Base-by-base conservation (phyloP, 2,329 filamentous ascomycete genomes). In the Claviceps monticola region DNA sequence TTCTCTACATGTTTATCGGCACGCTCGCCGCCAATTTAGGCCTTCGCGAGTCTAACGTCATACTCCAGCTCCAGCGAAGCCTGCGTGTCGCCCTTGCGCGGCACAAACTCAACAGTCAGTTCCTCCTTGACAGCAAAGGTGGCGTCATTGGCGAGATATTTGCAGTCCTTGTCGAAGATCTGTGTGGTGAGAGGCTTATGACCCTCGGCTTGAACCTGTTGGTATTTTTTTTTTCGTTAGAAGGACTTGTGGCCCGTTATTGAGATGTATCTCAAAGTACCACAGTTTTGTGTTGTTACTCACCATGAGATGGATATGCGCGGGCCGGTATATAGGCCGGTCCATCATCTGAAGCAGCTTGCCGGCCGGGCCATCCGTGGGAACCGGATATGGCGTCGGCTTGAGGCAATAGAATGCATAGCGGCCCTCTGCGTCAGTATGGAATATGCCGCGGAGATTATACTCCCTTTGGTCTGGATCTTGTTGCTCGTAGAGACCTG, bases 371-470 rank as follows among this genome's bases (percentile, higher is more conserved):
- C 79, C 79, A 53, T 77, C 73, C 4, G 64, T 62, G 7, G 73
- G 71, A 7, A 73, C 65, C 0, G 74, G 73, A 58, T 79, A 79
- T 4, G 74, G 71, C 7, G 79, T 80, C 13, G 82, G 81, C 7
- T 77, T 71, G 49, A 84, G 61, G 56, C 77, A 80, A 62, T 82
- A 80, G 53, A 82, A 71, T 2, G 70, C 72, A 63, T 86, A 89
- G 16, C 71, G 69, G 1, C 86, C 85, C 19, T 83, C 69, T 5
- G 69, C 69, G 55, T 84, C 82, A 1, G 85, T 88, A 49, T 70
- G 74, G 62, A 89, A 88, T 46, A 80, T 79, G 5, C 86, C 86
- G 4, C 86, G 76, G 21, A 90, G 73, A 63, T 90, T 90, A 67
- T 81, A 80, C 52, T 89, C 84, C 6, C 76, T 72, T 68, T 89